Percentiles rank a stretch among this genome's conserved stretches.
Evolutionary conservation across 805 yeast species (phyloP).

Genomic region (Kodamaea neixiangensis): DNA sequence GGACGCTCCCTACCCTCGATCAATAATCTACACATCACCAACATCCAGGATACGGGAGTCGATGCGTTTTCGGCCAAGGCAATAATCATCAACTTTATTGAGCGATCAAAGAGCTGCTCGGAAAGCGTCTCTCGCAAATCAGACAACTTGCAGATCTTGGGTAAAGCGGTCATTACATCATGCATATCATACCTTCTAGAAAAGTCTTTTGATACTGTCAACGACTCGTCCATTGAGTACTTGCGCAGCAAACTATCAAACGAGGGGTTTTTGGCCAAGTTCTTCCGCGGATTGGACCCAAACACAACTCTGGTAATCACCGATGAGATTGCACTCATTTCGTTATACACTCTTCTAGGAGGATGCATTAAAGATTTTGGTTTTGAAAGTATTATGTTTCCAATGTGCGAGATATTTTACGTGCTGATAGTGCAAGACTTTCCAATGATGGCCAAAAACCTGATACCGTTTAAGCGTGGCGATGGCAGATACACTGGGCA

Average conservation of each 20-base stretch:
- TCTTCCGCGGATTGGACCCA: constrained; percentile 50
- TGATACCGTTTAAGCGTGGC: constrained; percentile 26
- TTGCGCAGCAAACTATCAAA: constrained; percentile 46
- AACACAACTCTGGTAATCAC: constrained; percentile 30
- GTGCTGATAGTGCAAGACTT: constrained; percentile 61
- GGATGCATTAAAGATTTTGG: constrained; percentile 79
- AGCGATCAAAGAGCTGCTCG: constrained; percentile 63
- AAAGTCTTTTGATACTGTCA: constrained; percentile 55
- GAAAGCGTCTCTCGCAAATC: constrained; percentile 40
- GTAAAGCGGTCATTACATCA: constrained; percentile 55
- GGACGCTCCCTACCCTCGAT: constrained; percentile 11
- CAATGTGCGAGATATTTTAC: constrained; percentile 69
- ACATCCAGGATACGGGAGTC: constrained; percentile 11
- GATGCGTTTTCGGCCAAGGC: constrained; percentile 17
- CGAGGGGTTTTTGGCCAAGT: constrained; percentile 43
- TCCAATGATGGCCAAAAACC: constrained; percentile 56
- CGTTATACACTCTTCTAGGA: constrained; percentile 63
- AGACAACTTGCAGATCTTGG: constrained; percentile 57
- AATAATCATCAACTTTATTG: constrained; percentile 42
- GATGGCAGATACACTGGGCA: constrained; percentile 1
- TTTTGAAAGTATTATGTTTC: constrained; percentile 65
- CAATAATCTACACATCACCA: constrained; percentile 10
- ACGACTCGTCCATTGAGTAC: constrained; percentile 56
- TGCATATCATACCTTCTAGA: constrained; percentile 65
- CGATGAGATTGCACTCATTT: constrained; percentile 54